These are phyloP conservation scores for Deuterostichococcus epilithicus DNA, from an alignment of 139 green algal species.

Conservation along the genomic window DNA sequence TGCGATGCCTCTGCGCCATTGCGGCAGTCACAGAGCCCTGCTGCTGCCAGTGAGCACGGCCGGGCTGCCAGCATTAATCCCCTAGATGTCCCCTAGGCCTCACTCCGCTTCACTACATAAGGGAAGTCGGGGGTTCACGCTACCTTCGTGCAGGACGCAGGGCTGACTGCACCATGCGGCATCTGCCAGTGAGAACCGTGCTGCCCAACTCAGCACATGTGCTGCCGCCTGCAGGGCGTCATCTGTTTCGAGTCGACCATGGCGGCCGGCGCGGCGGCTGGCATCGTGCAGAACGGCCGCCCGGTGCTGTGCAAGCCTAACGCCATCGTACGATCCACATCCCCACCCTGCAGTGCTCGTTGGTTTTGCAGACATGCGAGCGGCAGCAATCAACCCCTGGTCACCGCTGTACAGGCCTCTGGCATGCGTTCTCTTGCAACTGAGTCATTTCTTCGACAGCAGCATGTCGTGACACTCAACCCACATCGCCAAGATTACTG, in stretches of 20 bases:
- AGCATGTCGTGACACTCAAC: background rate
- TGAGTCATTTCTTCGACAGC: background rate
- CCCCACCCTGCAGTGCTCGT: background rate
- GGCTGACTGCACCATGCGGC: background rate
- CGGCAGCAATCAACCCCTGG: background rate
- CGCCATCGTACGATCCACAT: background rate
- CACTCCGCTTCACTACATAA: too few relatives aligned
- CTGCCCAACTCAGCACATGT: too few relatives aligned
- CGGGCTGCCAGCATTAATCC: too few relatives aligned
- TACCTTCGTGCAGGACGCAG: too few relatives aligned
- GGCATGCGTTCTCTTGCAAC: background rate
- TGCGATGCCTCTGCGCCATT: too few relatives aligned
- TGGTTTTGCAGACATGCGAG: background rate
- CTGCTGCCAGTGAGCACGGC: too few relatives aligned
- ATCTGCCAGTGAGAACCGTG: background rate
- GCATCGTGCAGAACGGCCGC: conserved; percentile 29
- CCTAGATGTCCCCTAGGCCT: too few relatives aligned
- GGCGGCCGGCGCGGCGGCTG: conserved; percentile 34
- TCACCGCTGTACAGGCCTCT: too few relatives aligned
- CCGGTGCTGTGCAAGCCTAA: conserved; percentile 76
- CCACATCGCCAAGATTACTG: background rate
- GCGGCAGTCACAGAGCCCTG: too few relatives aligned
- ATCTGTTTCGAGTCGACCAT: conserved; percentile 74
- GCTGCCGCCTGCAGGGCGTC: conserved; percentile 42
- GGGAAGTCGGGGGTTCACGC: too few relatives aligned